These are phyloP conservation scores for Uncinocarpus reesii DNA, from an alignment of 2,329 filamentous ascomycete genomes.

Conservation along the genomic window DNA sequence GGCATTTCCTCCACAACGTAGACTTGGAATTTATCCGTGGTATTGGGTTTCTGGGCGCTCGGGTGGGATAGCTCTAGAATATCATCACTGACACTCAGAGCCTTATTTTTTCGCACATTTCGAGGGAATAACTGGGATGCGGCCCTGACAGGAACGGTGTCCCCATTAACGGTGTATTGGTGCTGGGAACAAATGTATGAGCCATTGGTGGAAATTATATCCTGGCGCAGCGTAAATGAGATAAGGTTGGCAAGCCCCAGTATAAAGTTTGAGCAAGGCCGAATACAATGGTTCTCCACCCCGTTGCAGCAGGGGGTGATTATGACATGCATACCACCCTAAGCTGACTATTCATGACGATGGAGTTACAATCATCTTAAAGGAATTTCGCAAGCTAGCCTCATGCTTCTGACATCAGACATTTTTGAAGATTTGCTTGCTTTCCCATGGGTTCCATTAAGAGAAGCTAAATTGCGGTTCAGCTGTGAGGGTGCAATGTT, in stretches of 20 bases:
- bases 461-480: slow-evolving; percentile 39
- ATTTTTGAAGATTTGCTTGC: not conserved
- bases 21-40: slow-evolving; percentile 41
- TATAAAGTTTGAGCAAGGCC: too few species aligned
- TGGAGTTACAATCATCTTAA: too few species aligned
- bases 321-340: too few species aligned
- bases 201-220: too few species aligned
- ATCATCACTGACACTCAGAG: slow-evolving; percentile 21
- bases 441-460: slow-evolving; percentile 24
- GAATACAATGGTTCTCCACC: too few species aligned
- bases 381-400: too few species aligned
- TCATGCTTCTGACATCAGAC: too few species aligned
- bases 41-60: slow-evolving; percentile 20
- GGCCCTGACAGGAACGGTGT: not conserved
- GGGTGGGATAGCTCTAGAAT: slow-evolving; percentile 22
- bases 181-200: slow-evolving; percentile 11
- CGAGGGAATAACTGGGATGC: not conserved
- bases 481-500: slow-evolving; percentile 39
- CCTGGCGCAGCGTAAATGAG: too few species aligned
- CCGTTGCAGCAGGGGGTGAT: too few species aligned
- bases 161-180: slow-evolving; percentile 6
- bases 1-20: slow-evolving; percentile 45
- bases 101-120: slow-evolving; percentile 5
- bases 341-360: too few species aligned
- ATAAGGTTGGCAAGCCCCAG: too few species aligned